A percentile compares a stretch with the other conserved stretches of the same genome.
These are phyloP conservation scores for Triticum turgidum DNA, from an alignment of 176 grass and related monocot genomes.

Conservation along the genomic window DNA sequence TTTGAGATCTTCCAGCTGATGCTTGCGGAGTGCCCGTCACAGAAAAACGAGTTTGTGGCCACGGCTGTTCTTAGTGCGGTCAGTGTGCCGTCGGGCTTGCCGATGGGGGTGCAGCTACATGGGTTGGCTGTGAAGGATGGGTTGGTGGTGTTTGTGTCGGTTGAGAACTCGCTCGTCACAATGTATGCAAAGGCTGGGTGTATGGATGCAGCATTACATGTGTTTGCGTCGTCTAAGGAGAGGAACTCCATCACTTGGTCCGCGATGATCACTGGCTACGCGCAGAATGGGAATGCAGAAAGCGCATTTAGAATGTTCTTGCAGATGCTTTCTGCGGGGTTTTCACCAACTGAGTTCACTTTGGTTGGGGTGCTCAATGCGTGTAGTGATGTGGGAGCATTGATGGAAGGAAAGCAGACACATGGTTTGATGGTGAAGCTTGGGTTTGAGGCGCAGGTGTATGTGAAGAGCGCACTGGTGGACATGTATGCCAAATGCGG, in stretches of 20 bases:
- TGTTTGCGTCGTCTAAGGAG: conserved; percentile 50
- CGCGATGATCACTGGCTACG: conserved; percentile 62
- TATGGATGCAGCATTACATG: conserved; percentile 49
- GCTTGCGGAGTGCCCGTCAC: conserved; percentile 31
- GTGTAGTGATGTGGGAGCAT: conserved; percentile 45
- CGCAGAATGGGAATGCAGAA: conserved; percentile 59
- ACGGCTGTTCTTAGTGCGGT: conserved; percentile 59
- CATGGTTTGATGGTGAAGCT: conserved; percentile 68
- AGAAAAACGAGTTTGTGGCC: conserved; percentile 62
- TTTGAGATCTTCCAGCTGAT: conserved; percentile 56
- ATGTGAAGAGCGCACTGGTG: conserved; percentile 74
- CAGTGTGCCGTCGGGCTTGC: conserved; percentile 48
- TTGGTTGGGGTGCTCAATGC: conserved; percentile 73
- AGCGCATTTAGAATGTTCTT: conserved; percentile 51
- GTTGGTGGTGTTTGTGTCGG: conserved; percentile 46
- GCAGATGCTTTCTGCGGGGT: conserved; percentile 58
- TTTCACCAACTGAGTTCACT: conserved; percentile 65
- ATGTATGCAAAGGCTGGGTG: conserved; percentile 63
- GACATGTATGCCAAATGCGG: conserved; percentile 81
- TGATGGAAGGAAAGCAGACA: conserved; percentile 54
- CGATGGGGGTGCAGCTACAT: conserved; percentile 62
- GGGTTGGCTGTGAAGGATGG: conserved; percentile 49
- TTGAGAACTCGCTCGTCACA: conserved; percentile 70
- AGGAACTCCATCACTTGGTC: conserved; percentile 87
- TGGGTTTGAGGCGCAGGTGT: conserved; percentile 57